A percentile compares a stretch with the other conserved stretches of the same genome.
phyloP scores from a whole-genome alignment of 208 protist species.

The Trypanosoma grayi region DNA sequence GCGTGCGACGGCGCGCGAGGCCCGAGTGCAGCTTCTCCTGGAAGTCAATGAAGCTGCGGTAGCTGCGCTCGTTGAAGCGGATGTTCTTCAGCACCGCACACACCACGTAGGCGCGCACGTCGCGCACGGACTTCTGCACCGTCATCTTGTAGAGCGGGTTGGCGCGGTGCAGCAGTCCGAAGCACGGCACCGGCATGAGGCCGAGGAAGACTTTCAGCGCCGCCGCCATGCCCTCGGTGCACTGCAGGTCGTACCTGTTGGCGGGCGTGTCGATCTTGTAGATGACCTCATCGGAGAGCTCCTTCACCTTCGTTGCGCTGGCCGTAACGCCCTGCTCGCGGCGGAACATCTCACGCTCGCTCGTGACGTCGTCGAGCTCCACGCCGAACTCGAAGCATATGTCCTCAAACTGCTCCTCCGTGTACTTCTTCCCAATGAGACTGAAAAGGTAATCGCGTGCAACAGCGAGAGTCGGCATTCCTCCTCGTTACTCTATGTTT shows the following conservation, averaged over 20 bases:
- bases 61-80: slow-evolving; percentile 91
- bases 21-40: slow-evolving; percentile 99
- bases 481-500: slow-evolving; percentile 13
- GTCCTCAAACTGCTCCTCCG: slow-evolving; percentile 94
- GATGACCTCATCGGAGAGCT: slow-evolving; percentile 87
- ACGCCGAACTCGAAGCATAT: slow-evolving; percentile 98
- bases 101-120: slow-evolving; percentile 96
- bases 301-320: slow-evolving; percentile 27
- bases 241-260: slow-evolving; percentile 98
- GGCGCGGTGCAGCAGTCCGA: slow-evolving; percentile 47
- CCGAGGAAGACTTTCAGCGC: slow-evolving; percentile 92
- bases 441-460: slow-evolving; percentile 71
- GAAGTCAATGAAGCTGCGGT: slow-evolving; percentile 98
- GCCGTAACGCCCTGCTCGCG: slow-evolving; percentile 77
- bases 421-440: slow-evolving; percentile 81
- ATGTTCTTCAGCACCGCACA: slow-evolving; percentile 97
- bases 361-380: slow-evolving; percentile 98
- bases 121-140: slow-evolving; percentile 74
- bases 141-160: slow-evolving; percentile 82
- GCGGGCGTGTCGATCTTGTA: slow-evolving; percentile 99
- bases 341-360: slow-evolving; percentile 91
- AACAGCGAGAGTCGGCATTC: slow-evolving; percentile 88
- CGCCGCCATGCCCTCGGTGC: slow-evolving; percentile 89
- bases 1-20: slow-evolving; percentile 94
- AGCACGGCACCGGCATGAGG: slow-evolving; percentile 60